Conservation (phyloP, 345 rosid genomes). For the Alliaria petiolata region DNA sequence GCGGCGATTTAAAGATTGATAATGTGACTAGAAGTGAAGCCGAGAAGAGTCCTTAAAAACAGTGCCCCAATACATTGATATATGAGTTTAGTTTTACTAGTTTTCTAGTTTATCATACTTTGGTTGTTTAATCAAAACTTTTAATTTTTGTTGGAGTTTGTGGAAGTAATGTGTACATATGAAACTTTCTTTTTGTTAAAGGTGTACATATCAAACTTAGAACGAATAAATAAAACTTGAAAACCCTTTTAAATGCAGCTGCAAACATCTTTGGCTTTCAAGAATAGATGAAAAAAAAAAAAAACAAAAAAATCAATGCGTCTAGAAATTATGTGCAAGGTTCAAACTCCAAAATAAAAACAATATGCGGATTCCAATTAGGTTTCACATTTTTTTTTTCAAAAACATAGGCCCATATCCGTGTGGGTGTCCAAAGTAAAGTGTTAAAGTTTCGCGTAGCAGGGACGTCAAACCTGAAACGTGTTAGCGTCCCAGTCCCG, state of each 20-base stretch:
- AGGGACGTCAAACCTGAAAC: too few relatives aligned
- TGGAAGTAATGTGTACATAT: slow-evolving; percentile 26
- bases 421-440: too few relatives aligned
- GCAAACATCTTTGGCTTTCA: neutral
- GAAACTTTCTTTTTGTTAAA: neutral
- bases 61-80: neutral
- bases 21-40: slow-evolving; percentile 15
- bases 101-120: slow-evolving; percentile 1
- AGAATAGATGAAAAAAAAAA: too few relatives aligned
- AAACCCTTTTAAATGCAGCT: neutral
- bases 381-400: too few relatives aligned
- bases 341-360: too few relatives aligned
- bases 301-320: neutral
- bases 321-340: neutral
- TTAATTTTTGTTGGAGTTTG: slow-evolving; percentile 2
- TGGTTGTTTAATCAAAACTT: neutral
- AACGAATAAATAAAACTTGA: neutral
- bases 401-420: too few relatives aligned
- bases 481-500: too few relatives aligned
- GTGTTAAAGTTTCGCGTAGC: too few relatives aligned
- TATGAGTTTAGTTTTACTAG: slow-evolving; percentile 9
- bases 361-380: too few relatives aligned
- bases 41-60: slow-evolving; percentile 23
- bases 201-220: neutral
- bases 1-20: slow-evolving; percentile 26